phyloP scores from a whole-genome alignment of 2,329 filamentous ascomycete genomes.

The Monosporascus sp. region DNA sequence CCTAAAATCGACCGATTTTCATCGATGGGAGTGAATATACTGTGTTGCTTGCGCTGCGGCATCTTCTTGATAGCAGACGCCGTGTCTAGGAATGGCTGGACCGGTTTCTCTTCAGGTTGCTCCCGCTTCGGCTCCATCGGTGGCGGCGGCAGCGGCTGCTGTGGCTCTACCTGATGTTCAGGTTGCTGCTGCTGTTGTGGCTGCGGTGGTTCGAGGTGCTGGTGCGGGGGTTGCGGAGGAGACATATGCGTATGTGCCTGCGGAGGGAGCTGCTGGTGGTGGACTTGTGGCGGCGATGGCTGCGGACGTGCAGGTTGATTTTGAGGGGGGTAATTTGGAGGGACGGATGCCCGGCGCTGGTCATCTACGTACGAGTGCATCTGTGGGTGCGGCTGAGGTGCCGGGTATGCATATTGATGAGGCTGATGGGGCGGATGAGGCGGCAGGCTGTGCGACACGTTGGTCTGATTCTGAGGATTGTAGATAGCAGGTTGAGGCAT shows the following conservation, averaged over 20 bases:
- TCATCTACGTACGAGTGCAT: slow-evolving; percentile 73
- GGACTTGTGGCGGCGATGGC: slow-evolving; percentile 55
- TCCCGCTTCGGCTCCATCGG: slow-evolving; percentile 46
- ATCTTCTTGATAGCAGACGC: slow-evolving; percentile 53
- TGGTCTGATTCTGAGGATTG: slow-evolving; percentile 53
- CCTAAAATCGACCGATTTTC: slow-evolving; percentile 84
- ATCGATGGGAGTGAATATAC: slow-evolving; percentile 96
- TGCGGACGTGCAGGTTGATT: slow-evolving; percentile 48
- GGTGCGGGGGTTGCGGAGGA: slow-evolving; percentile 46
- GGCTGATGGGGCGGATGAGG: slow-evolving; percentile 22
- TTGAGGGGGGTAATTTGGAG: slow-evolving; percentile 59
- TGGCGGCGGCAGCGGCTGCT: slow-evolving; percentile 42
- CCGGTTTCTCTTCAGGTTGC: slow-evolving; percentile 39
- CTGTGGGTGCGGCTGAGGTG: slow-evolving; percentile 35
- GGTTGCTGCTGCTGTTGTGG: slow-evolving; percentile 48
- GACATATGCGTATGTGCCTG: slow-evolving; percentile 45
- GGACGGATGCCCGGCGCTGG: slow-evolving; percentile 67
- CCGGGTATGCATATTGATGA: slow-evolving; percentile 32
- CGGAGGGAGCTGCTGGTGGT: slow-evolving; percentile 44
- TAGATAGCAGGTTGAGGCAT: slow-evolving; percentile 85
- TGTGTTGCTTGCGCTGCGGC: slow-evolving; percentile 75
- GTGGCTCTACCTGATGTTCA: slow-evolving; percentile 20
- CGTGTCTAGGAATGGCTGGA: slow-evolving; percentile 45
- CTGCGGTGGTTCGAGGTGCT: slow-evolving; percentile 35
- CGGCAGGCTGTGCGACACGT: slow-evolving; percentile 36